Conservation (phyloP, 1,284 basidiomycete genomes). For the Rhodotorula sp. region DNA sequence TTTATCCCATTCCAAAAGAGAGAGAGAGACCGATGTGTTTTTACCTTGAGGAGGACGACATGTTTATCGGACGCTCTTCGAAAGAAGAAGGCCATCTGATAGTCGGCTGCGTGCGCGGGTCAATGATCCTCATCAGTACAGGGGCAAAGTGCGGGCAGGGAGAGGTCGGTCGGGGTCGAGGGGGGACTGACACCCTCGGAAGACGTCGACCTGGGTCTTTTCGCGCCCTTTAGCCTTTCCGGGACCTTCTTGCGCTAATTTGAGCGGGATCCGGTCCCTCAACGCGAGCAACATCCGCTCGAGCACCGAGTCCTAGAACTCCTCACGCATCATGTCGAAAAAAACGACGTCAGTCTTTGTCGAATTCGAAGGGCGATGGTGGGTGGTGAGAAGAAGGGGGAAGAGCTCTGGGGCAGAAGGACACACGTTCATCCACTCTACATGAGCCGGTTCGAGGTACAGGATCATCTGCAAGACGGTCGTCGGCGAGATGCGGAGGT, state of each 20-base stretch:
- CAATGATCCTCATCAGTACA: neutral
- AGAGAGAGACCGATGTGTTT: neutral
- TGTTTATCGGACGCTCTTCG: conserved; percentile 47
- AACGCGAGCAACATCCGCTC: conserved; percentile 45
- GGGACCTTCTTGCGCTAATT: conserved; percentile 42
- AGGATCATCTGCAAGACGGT: conserved; percentile 49
- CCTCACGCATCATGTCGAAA: too few relatives aligned
- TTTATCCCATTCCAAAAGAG: neutral
- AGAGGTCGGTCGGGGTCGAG: neutral
- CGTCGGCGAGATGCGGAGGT: conserved; percentile 49
- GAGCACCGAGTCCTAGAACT: conserved; percentile 27
- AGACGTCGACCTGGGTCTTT: conserved; percentile 49
- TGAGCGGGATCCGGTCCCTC: conserved; percentile 46
- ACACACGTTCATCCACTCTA: conserved; percentile 50
- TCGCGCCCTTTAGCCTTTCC: conserved; percentile 25
- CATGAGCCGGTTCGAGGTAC: conserved; percentile 50
- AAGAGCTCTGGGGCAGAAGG: neutral
- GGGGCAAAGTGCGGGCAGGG: neutral
- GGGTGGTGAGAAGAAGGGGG: too few relatives aligned
- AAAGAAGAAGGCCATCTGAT: conserved; percentile 51
- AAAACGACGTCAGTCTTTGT: too few relatives aligned
- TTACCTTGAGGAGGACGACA: conserved; percentile 49
- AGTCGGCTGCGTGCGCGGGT: conserved; percentile 38
- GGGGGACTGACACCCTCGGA: conserved; percentile 40
- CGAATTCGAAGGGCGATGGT: too few relatives aligned